phyloP scores from a whole-genome alignment of 352 stramenopile species.

The Pythium sp. region DNA sequence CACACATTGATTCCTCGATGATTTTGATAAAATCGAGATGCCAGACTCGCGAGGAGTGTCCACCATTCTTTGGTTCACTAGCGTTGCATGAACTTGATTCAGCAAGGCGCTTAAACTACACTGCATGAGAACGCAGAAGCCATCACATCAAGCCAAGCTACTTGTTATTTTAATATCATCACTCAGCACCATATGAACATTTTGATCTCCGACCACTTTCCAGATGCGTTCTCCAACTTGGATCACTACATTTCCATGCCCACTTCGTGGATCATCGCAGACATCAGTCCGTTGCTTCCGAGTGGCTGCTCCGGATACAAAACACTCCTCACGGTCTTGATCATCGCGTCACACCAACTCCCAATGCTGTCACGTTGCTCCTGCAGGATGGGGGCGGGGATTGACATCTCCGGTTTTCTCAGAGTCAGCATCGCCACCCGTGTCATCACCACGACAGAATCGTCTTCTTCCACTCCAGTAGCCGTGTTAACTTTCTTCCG shows the following conservation, averaged over 20 bases:
- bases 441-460: slow-evolving; percentile 3
- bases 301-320: not conserved
- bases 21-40: too few species aligned
- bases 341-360: slow-evolving; percentile 12
- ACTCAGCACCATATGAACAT: not conserved
- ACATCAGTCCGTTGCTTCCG: not conserved
- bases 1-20: too few species aligned
- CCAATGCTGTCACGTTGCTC: not conserved
- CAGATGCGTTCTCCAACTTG: not conserved
- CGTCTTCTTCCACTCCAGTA: slow-evolving; percentile 3
- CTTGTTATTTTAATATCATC: not conserved
- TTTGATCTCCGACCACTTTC: not conserved
- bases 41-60: too few species aligned
- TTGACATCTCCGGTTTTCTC: not conserved
- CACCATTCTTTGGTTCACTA: too few species aligned
- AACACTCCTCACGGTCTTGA: not conserved
- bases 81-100: too few species aligned
- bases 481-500: not conserved
- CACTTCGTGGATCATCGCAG: not conserved
- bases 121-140: too few species aligned
- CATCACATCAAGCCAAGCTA: too few species aligned
- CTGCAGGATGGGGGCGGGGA: not conserved
- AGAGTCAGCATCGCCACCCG: slow-evolving; percentile 7
- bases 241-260: not conserved
- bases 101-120: too few species aligned